A percentile compares a stretch with the other conserved stretches of the same genome.
Evolutionary conservation across 352 stramenopile species (phyloP).

Genomic region (Phytophthora tentaculata): DNA sequence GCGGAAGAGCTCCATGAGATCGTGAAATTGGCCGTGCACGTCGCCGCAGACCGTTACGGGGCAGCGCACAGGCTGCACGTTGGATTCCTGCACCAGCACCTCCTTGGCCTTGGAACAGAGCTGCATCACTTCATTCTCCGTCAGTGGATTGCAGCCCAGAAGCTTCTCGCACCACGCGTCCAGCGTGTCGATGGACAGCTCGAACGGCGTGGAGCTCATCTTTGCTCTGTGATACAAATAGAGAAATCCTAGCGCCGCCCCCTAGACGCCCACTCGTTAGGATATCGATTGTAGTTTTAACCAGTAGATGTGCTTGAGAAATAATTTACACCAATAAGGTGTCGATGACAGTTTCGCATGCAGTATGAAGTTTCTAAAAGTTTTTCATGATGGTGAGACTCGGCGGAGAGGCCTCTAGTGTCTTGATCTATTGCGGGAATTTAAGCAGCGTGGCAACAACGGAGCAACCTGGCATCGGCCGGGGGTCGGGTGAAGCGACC

Average conservation of each 20-base stretch:
- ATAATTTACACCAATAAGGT: slow-evolving; percentile 4
- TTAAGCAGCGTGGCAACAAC: neutral
- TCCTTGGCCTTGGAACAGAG: slow-evolving; percentile 96
- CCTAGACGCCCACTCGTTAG: slow-evolving; percentile 5
- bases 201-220: slow-evolving; percentile 66
- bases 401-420: slow-evolving; percentile 4
- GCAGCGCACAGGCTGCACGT: slow-evolving; percentile 96
- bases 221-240: slow-evolving; percentile 2
- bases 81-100: slow-evolving; percentile 97
- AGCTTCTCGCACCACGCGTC: slow-evolving; percentile 96
- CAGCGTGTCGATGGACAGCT: slow-evolving; percentile 88
- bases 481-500: neutral
- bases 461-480: slow-evolving; percentile 2
- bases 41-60: slow-evolving; percentile 99
- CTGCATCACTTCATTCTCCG: slow-evolving; percentile 95
- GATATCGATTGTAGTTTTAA: neutral
- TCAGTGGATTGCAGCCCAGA: slow-evolving; percentile 93
- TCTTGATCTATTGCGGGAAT: slow-evolving; percentile 13
- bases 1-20: slow-evolving; percentile 97
- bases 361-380: neutral
- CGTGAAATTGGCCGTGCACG: slow-evolving; percentile 98
- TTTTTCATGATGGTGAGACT: too few relatives aligned
- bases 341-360: neutral
- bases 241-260: slow-evolving; percentile 16
- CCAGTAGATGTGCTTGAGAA: neutral